Percentiles rank a stretch among this genome's conserved stretches.
Conservation (phyloP, 495 filamentous ascomycete species). For the Penicillium silybi region DNA sequence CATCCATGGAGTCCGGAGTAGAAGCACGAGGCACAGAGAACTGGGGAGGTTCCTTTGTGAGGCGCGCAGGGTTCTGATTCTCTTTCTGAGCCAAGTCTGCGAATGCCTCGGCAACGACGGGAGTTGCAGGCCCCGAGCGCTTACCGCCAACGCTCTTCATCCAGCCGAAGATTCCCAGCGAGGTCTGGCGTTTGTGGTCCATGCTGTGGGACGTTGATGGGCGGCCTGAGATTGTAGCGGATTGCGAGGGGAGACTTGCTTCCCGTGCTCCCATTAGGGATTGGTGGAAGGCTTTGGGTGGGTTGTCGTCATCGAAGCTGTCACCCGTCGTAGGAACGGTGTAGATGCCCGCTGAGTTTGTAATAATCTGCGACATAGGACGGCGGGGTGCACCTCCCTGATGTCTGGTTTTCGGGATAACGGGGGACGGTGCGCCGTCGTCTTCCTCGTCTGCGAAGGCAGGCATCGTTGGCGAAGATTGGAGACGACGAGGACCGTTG, state of each 20-base stretch:
- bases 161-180: slow-evolving; percentile 41
- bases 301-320: slow-evolving; percentile 1
- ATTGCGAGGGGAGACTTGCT: neutral
- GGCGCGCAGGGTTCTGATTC: slow-evolving; percentile 8
- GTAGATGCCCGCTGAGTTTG: slow-evolving; percentile 10
- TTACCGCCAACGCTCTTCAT: slow-evolving; percentile 39
- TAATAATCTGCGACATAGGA: slow-evolving; percentile 21
- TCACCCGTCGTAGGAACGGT: slow-evolving; percentile 3
- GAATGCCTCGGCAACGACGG: slow-evolving; percentile 17
- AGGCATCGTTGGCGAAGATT: slow-evolving; percentile 22
- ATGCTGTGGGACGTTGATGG: slow-evolving; percentile 28
- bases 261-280: slow-evolving; percentile 25
- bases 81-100: slow-evolving; percentile 11
- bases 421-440: slow-evolving; percentile 35
- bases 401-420: slow-evolving; percentile 31
- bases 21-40: slow-evolving; percentile 1
- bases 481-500: slow-evolving; percentile 19
- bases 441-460: slow-evolving; percentile 25
- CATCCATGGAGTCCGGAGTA: slow-evolving; percentile 18
- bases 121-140: slow-evolving; percentile 15
- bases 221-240: slow-evolving; percentile 19
- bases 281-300: slow-evolving; percentile 20
- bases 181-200: slow-evolving; percentile 39
- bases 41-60: slow-evolving; percentile 7
- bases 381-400: slow-evolving; percentile 8